Evolutionary conservation across 2,329 filamentous ascomycete genomes (phyloP), one percentile per base, ranked within the genome.

Genomic region (Colletotrichum coccodes): DNA sequence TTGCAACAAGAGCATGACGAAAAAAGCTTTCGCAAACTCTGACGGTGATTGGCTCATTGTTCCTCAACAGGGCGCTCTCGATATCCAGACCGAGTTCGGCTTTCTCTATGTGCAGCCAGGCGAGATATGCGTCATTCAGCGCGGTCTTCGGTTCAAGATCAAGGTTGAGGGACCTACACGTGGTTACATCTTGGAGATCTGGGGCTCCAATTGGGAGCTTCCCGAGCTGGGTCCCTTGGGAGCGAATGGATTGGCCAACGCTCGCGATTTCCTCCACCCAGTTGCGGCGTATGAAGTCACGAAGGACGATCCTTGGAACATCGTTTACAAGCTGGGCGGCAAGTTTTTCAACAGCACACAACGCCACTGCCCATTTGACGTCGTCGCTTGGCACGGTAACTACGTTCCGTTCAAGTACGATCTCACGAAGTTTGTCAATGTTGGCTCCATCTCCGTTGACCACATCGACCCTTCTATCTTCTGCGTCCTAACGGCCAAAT

Each of bases 301-400:
- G n/a, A 85, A 86, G n/a, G 80, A 84, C 36, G 83, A 83, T 1
- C 82, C 83, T 57, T 90, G 90, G 83, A 81, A 83, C 23, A 81
- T 92, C 2, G 80, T 91, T 0, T 86, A 86, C 72, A 92, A 92
- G 74, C 86, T 92, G 52, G 84, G 84, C 1, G 90, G 90, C 1
- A 83, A 85, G 47, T 85, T 91, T 42, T 91, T 90, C 73, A 81
- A 80, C 26, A 89, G 86, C 62, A 84, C 83, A 26, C 91, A 93
- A 75, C 82, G 82, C 26, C 90, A 92, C 75, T 90, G 86, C 3
- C 91, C 91, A 0, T 93, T 92, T 73, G 90, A 93, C 72, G 90
- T 92, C 1, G 89, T 92, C 0, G 90, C 89, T 2, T 92, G 91
- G 90, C 90, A 92, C 72, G 90, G 90, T n/a, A 89, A 87, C 59